A percentile compares a stretch with the other conserved stretches of the same genome.
phyloP scores from a whole-genome alignment of 768 basidiomycete species.

The Peribolospora kevripleyi region DNA sequence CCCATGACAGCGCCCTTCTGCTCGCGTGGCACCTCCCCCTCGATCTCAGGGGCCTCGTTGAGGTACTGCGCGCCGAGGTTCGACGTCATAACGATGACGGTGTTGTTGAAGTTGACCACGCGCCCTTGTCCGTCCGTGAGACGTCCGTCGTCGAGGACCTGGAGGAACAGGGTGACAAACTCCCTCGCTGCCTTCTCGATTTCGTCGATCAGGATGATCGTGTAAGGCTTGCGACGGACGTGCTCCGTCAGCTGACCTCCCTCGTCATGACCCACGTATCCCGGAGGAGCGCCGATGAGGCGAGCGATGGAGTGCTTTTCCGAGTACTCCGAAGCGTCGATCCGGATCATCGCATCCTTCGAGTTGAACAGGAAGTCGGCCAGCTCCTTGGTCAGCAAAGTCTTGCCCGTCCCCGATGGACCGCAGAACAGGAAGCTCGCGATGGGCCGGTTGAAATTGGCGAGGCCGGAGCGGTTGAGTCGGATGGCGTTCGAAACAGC shows the following conservation, averaged over 20 bases:
- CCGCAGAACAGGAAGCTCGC: constrained; percentile 40
- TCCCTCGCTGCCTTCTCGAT: constrained; percentile 24
- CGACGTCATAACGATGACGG: constrained; percentile 9
- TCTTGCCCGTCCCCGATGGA: constrained; percentile 30
- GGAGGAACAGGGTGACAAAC: constrained; percentile 22
- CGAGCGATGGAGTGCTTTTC: constrained; percentile 62
- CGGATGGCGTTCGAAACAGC: constrained; percentile 72
- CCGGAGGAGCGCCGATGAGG: constrained; percentile 71
- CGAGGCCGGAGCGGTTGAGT: constrained; percentile 75
- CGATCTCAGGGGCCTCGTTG: constrained; percentile 18
- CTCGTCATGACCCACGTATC: constrained; percentile 68
- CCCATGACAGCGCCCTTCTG: constrained; percentile 15
- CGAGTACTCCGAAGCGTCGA: constrained; percentile 3
- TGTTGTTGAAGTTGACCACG: constrained; percentile 18
- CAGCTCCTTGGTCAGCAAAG: constrained; percentile 65
- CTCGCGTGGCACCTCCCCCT: constrained; percentile 15
- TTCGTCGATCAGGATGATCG: constrained; percentile 20
- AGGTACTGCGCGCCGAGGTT: constrained; percentile 13
- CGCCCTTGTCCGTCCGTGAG: constrained; percentile 19
- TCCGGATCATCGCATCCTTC: constrained; percentile 8
- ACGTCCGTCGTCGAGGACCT: constrained; percentile 20
- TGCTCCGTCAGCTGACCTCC: constrained; percentile 29
- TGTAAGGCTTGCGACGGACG: constrained; percentile 14
- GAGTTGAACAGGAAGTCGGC: constrained; percentile 72
- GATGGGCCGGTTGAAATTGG: constrained; percentile 64